phyloP scores from a whole-genome alignment of 129 eudicot species.

The Glebionis coronaria region DNA sequence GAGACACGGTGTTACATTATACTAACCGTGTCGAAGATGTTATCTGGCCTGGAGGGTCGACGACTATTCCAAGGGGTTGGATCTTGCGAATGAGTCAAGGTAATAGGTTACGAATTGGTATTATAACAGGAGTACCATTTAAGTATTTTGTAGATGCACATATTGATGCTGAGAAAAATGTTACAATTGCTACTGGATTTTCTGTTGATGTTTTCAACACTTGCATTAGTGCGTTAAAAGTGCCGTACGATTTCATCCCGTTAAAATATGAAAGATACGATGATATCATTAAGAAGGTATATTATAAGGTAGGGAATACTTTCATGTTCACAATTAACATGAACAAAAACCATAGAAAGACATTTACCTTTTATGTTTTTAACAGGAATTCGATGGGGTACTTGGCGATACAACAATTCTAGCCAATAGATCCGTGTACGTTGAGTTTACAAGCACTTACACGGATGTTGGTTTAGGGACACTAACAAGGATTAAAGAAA shows the following conservation, averaged over 20 bases:
- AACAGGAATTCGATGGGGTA: too few relatives aligned
- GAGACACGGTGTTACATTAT: background rate
- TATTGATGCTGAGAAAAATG: slow-evolving; percentile 10
- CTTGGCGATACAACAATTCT: background rate
- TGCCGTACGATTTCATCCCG: too few relatives aligned
- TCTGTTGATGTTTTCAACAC: too few relatives aligned
- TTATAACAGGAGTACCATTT: slow-evolving; percentile 19
- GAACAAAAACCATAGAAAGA: too few relatives aligned
- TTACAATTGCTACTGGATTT: slow-evolving; percentile 32
- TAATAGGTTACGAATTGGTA: slow-evolving; percentile 31
- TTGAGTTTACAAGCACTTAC: background rate
- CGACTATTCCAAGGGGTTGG: slow-evolving; percentile 36
- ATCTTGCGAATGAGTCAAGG: slow-evolving; percentile 9
- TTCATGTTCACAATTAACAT: too few relatives aligned
- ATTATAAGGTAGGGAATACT: too few relatives aligned
- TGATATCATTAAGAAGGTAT: too few relatives aligned
- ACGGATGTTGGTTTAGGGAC: background rate
- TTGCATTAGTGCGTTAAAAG: too few relatives aligned
- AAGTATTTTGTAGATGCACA: slow-evolving; percentile 23
- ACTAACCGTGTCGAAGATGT: slow-evolving; percentile 7
- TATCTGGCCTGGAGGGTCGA: slow-evolving; percentile 43
- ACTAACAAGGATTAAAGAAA: too few relatives aligned
- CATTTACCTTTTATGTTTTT: too few relatives aligned
- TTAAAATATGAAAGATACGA: too few relatives aligned
- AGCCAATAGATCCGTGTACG: background rate